Base-by-base conservation (phyloP, 2,329 filamentous ascomycete genomes). In the Fusarium buharicum region DNA sequence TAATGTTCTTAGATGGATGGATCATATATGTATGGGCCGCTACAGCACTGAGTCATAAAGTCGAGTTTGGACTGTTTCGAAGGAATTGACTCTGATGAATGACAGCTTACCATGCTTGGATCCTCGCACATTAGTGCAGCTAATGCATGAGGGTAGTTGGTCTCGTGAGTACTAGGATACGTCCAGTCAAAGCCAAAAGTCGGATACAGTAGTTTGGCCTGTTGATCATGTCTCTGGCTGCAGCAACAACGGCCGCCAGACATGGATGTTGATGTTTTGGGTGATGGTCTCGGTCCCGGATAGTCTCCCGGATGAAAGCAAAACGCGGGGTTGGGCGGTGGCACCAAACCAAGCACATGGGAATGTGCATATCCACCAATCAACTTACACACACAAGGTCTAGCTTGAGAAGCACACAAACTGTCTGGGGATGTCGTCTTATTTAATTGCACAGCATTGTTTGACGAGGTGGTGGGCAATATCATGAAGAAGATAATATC, bases 361-460 rank as follows among this genome's bases (percentile, higher is more conserved):
- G 47, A 56, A 59, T 47, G 49, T 12, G 28, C 41, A 37, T 45
- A 12, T 52, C 62, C 66, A 60, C 68, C 68, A 70, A 70, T 70
- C 68, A 70, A 70, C 68, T 70, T 70, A 70, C 68, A 70, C 55
- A 66, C 58, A 56, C 38, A 28, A 48, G 41, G 55, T 28, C 24
- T 31, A 56, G 40, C 30, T 6, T 22, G 20, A 22, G 27, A 11
- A 28, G 27, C 27, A 28, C 8, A 11, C 6, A 14, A 31, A 31
- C 30, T 31, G 30, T 1, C 27, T 11, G 27, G 8, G 27, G 8
- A 28, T 28, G 27, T 28, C 20, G 20, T 22, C 20, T 22, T 22
- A 22, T 22, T 22, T 22, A 22, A 22, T 22, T 22, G 6, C 6
- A 22, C 6, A 4, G 20, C 20, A 22, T 28, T 28, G 11, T 28